These are phyloP conservation scores for Lachnellula subtilissima DNA, from an alignment of 2,329 filamentous ascomycete genomes.

Conservation along the genomic window DNA sequence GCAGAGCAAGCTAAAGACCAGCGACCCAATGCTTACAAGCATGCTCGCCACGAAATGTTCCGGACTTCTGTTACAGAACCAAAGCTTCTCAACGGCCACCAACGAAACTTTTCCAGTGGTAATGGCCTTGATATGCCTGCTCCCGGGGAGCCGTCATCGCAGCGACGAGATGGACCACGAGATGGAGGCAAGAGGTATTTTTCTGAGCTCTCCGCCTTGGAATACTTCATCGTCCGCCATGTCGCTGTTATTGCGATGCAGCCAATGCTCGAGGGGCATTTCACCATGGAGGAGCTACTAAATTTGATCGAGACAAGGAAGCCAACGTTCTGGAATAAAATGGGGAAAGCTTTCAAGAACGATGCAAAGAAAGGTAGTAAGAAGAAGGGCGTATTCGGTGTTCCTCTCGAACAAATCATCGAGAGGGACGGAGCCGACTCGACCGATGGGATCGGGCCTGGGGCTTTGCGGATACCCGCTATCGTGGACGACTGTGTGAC, in stretches of 20 bases:
- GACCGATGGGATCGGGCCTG: constrained; percentile 93
- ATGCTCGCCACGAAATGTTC: constrained; percentile 65
- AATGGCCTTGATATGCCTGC: constrained; percentile 44
- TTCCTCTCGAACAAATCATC: constrained; percentile 80
- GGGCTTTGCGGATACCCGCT: constrained; percentile 84
- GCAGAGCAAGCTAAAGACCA: constrained; percentile 93
- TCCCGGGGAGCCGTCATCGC: constrained; percentile 47
- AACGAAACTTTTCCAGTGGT: constrained; percentile 59
- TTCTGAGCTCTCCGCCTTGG: constrained; percentile 87
- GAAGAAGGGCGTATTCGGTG: constrained; percentile 92
- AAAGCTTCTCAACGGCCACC: constrained; percentile 63
- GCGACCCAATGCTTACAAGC: constrained; percentile 72
- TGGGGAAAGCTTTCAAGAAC: constrained; percentile 92
- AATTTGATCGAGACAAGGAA: constrained; percentile 91
- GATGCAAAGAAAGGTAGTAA: constrained; percentile 72
- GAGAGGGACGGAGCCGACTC: constrained; percentile 94
- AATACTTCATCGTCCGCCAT: constrained; percentile 96
- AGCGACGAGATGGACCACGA: constrained; percentile 23
- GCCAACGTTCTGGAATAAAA: constrained; percentile 95
- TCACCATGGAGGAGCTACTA: constrained; percentile 88
- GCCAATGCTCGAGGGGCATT: constrained; percentile 81
- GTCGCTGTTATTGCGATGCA: constrained; percentile 94
- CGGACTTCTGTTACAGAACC: constrained; percentile 54
- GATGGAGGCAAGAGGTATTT: constrained; percentile 72
- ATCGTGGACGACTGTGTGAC: constrained; percentile 91